These are phyloP conservation scores for Thermoascus crustaceus DNA, from an alignment of 2,329 filamentous ascomycete genomes.

Conservation along the genomic window DNA sequence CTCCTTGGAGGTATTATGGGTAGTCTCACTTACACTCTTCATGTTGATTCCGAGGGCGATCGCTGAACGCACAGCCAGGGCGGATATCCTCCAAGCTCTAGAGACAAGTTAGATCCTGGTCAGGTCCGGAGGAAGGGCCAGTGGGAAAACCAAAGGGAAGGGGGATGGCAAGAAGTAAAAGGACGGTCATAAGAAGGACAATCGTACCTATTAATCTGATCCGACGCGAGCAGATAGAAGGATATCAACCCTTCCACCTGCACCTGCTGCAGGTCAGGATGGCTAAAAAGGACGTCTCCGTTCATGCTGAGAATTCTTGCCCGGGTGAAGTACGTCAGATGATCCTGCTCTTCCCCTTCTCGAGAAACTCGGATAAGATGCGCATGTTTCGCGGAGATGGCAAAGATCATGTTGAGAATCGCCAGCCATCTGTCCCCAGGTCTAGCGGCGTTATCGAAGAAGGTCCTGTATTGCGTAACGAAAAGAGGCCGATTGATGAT, in stretches of 20 bases:
- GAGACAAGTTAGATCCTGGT: conserved; percentile 2
- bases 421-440: conserved; percentile 37
- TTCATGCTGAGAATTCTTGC: conserved; percentile 38
- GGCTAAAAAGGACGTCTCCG: conserved; percentile 33
- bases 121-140: neutral
- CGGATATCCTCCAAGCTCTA: conserved; percentile 37
- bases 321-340: conserved; percentile 37
- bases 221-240: conserved; percentile 35
- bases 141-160: neutral
- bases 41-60: conserved; percentile 39
- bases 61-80: conserved; percentile 35
- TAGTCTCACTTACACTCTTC: conserved; percentile 31
- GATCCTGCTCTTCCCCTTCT: conserved; percentile 34
- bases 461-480: conserved; percentile 31
- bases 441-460: conserved; percentile 26
- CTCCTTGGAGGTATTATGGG: conserved; percentile 34
- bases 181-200: neutral
- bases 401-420: conserved; percentile 41
- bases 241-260: conserved; percentile 36
- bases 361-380: conserved; percentile 36
- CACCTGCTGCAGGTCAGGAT: conserved; percentile 39
- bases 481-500: conserved; percentile 38
- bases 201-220: conserved; percentile 37
- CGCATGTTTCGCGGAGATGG: conserved; percentile 36
- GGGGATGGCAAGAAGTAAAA: neutral